Conservation (phyloP, 495 filamentous ascomycete species). For the Apodospora peruviana region DNA sequence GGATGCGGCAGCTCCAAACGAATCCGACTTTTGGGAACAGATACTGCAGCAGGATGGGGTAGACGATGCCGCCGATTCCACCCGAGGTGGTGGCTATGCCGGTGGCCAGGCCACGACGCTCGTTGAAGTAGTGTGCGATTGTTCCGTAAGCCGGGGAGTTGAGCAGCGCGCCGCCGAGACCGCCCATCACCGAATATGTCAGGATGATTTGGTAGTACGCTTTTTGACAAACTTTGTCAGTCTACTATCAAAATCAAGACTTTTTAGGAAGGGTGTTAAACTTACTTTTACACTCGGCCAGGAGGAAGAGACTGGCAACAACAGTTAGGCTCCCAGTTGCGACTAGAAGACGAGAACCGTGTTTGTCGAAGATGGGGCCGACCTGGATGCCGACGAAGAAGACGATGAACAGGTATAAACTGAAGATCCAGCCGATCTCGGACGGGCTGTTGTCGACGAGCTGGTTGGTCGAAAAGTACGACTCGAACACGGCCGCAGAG, state of each 20-base stretch:
- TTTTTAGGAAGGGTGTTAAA: background rate
- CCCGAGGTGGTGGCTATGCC: conserved; percentile 59
- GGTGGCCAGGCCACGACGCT: conserved; percentile 54
- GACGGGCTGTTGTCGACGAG: conserved; percentile 46
- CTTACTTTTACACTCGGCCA: conserved; percentile 41
- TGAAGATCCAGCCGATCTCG: conserved; percentile 62
- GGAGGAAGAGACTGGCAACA: conserved; percentile 49
- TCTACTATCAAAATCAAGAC: background rate
- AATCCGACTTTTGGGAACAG: conserved; percentile 50
- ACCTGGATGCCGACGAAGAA: conserved; percentile 61
- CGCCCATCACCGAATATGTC: conserved; percentile 51
- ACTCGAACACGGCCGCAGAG: conserved; percentile 57
- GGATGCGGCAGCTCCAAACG: conserved; percentile 51
- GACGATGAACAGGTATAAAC: conserved; percentile 56
- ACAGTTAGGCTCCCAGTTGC: conserved; percentile 46
- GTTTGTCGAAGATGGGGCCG: conserved; percentile 62
- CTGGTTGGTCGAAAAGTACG: conserved; percentile 57
- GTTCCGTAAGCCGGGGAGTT: conserved; percentile 55
- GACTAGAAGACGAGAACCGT: conserved; percentile 51
- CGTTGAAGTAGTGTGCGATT: conserved; percentile 62
- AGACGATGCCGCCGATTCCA: conserved; percentile 55
- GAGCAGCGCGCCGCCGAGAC: conserved; percentile 51
- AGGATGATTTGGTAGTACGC: conserved; percentile 66
- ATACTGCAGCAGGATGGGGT: conserved; percentile 50
- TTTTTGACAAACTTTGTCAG: conserved; percentile 13